Conservation (phyloP, 208 protist species). For the Leishmania tropica region DNA sequence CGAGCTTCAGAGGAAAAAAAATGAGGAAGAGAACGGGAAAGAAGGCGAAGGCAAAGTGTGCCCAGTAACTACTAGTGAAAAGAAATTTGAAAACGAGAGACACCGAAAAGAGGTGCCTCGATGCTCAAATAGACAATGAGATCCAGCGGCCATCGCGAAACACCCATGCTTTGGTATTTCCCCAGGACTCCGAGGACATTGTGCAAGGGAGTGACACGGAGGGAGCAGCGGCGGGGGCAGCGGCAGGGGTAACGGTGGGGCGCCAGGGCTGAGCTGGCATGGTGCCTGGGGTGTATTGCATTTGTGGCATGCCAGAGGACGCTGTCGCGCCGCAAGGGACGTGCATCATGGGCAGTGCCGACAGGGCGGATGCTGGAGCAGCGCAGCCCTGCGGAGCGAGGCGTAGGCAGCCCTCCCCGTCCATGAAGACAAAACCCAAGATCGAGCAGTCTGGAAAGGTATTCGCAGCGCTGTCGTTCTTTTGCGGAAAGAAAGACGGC, state of each 20-base stretch:
- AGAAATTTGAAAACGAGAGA: background rate
- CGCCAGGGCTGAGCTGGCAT: background rate
- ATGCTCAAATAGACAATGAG: constrained; percentile 13
- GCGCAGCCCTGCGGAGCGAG: constrained; percentile 1
- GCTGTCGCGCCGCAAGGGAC: background rate
- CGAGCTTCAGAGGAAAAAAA: background rate
- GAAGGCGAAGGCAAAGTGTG: background rate
- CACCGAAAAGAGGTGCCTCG: background rate
- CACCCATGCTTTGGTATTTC: constrained; percentile 23
- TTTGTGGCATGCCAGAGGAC: background rate
- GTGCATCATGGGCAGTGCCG: background rate
- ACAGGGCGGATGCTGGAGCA: background rate
- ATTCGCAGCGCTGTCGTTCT: background rate
- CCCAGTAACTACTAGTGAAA: background rate
- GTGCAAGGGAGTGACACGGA: background rate
- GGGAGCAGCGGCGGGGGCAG: background rate
- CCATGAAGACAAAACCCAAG: constrained; percentile 21
- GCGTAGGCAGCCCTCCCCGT: constrained; percentile 13
- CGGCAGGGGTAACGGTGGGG: background rate
- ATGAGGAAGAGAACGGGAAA: background rate
- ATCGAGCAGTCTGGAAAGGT: constrained; percentile 7
- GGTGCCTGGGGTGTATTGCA: background rate
- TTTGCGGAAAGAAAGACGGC: background rate
- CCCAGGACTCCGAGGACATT: background rate
- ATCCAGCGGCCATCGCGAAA: constrained; percentile 26